Base-by-base conservation (phyloP, 2,329 filamentous ascomycete species). In the Simplicillium sp. region DNA sequence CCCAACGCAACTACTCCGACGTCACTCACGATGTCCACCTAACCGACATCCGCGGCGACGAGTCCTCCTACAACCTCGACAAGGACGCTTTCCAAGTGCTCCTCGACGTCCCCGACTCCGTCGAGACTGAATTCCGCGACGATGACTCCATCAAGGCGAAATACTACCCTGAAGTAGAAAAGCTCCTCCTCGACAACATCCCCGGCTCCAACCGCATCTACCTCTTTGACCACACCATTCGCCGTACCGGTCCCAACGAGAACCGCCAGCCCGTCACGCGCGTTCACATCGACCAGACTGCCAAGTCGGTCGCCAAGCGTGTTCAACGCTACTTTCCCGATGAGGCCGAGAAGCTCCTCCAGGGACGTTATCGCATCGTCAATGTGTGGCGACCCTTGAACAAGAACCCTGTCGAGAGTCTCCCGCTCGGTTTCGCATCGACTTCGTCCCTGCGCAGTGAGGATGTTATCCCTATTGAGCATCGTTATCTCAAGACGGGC, bases 151-250 rank as follows among this genome's bases (percentile, higher is more conserved):
- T 96, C 60, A 64, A 75, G 53, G 53, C 64, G 2, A 71, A 78
- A 40, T 96, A 94, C 69, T 96, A 96, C 65, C 83, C 87, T 0
- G 87, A 95, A 57, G 76, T 94, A 8, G 82, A 89, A 62, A 59
- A 71, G 37, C 65, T 94, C 18, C 66, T 96, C 1, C 65, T 88
- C 3, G 64, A 76, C 12, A 61, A 77, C 43, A 68, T 94, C 13
- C 79, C 82, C 0, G 84, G 82, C 40, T 72, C 76, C 18, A 70
- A 75, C 42, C 70, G 72, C 4, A 68, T 94, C 25, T 67, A 86
- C 50, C 66, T 94, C 55, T 95, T 94, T 63, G 87, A 94, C 67
- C 85, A 95, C 66, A 94, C 87, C 7, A 77, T 94, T 58, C 82
- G 88, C n/a, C 76, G 84, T 34, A 68, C 76, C 11, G 56, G 61